Evolutionary conservation across 352 stramenopile genomes (phyloP).

Genomic region (Phytophthora tubulina): DNA sequence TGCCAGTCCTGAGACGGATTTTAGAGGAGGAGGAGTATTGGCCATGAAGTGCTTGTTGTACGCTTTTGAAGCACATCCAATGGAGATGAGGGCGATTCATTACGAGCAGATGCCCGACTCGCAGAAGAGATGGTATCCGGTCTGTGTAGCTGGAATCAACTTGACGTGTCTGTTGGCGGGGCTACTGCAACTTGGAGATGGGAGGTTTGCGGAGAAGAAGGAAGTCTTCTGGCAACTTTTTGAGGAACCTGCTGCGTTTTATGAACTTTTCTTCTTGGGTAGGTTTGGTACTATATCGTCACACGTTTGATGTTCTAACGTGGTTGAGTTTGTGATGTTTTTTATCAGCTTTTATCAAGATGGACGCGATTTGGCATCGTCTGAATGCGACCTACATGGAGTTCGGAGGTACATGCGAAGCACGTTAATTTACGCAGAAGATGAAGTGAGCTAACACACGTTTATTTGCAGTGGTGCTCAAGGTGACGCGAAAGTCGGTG

Average conservation of each 20-base stretch:
- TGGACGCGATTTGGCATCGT: constrained; percentile 83
- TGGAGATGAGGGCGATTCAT: constrained; percentile 75
- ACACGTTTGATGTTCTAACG: neutral
- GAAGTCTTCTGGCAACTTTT: constrained; percentile 79
- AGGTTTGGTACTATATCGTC: neutral
- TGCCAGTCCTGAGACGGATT: constrained; percentile 83
- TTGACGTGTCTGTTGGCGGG: constrained; percentile 84
- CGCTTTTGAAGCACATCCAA: constrained; percentile 76
- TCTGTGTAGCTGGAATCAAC: constrained; percentile 88
- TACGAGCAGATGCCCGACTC: constrained; percentile 51
- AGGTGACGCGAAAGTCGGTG: constrained; percentile 70
- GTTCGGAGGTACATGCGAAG: constrained; percentile 65
- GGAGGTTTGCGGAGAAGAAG: constrained; percentile 51
- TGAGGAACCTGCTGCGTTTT: constrained; percentile 87
- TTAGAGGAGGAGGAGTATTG: constrained; percentile 79
- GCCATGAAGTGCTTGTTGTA: constrained; percentile 90
- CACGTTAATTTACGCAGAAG: neutral
- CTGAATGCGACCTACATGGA: constrained; percentile 90
- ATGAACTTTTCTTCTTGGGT: constrained; percentile 81
- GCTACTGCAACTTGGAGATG: constrained; percentile 73
- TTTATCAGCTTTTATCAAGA: constrained; percentile 74
- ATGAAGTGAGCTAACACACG: constrained; percentile 12
- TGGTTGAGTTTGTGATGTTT: too few relatives aligned
- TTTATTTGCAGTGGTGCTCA: constrained; percentile 71
- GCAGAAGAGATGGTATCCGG: constrained; percentile 74